Percentiles rank a stretch among this genome's conserved stretches.
These are phyloP conservation scores for Coemansia guatemalensis DNA, from an alignment of 192 early-diverging fungal species.

Conservation along the genomic window DNA sequence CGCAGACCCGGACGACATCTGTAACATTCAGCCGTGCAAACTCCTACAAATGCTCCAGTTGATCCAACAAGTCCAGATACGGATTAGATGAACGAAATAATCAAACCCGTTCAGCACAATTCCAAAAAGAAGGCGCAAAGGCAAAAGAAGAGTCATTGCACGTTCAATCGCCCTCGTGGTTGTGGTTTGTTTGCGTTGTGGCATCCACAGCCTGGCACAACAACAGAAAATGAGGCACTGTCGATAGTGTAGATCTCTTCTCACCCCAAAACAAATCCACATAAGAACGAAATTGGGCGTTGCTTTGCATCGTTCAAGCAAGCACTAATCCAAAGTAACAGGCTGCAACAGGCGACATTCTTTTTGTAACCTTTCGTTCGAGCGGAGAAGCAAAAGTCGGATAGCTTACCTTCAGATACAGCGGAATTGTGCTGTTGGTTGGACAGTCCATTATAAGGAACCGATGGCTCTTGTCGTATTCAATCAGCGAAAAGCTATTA, in stretches of 20 bases:
- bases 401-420: slow-evolving; percentile 60
- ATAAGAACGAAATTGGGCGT: not conserved
- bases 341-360: not conserved
- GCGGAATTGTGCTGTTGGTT: slow-evolving; percentile 72
- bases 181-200: not conserved
- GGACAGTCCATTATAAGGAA: slow-evolving; percentile 96
- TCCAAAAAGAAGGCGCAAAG: not conserved
- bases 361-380: not conserved
- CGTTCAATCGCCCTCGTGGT: not conserved
- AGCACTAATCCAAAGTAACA: too few species aligned
- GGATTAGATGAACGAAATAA: not conserved
- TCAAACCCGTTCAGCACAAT: not conserved
- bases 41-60: slow-evolving; percentile 51
- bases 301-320: too few species aligned
- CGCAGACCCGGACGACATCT: slow-evolving; percentile 88
- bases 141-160: not conserved
- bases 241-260: not conserved
- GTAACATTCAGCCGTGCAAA: slow-evolving; percentile 73
- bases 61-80: not conserved
- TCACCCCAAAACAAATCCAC: too few species aligned
- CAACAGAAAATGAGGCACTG: not conserved
- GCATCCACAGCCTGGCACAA: not conserved
- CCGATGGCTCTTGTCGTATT: slow-evolving; percentile 57
- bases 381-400: not conserved
- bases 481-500: slow-evolving; percentile 53